phyloP scores from a whole-genome alignment of 768 basidiomycete genomes.

The Kwoniella dejecticola region DNA sequence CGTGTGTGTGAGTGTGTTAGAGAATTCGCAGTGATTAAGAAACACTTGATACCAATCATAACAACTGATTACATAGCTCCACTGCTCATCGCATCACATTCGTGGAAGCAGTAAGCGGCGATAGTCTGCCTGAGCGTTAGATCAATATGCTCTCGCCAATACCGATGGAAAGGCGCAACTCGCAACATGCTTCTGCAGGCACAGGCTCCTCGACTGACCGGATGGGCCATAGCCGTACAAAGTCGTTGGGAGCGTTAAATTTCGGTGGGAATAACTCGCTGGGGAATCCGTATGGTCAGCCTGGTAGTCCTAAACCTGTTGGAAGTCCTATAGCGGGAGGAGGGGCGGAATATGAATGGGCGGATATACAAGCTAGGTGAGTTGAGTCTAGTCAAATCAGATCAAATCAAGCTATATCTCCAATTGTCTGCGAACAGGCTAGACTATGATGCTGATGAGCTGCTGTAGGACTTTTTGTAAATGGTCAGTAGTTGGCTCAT shows the following conservation, averaged over 20 bases:
- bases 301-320: background rate
- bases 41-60: no score
- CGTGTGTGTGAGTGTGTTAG: no score
- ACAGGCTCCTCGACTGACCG: constrained; percentile 5
- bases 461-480: constrained; percentile 50
- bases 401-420: no score
- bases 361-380: constrained; percentile 31
- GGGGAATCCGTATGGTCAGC: background rate
- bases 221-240: constrained; percentile 20
- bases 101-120: no score
- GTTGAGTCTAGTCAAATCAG: no score
- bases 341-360: constrained; percentile 18
- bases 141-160: constrained; percentile 18
- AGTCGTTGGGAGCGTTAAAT: constrained; percentile 15
- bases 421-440: no score
- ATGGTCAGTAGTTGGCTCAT: constrained; percentile 35
- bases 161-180: constrained; percentile 17
- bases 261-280: constrained; percentile 1
- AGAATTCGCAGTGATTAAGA: no score
- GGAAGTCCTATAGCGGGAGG: constrained; percentile 1
- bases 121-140: background rate
- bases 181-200: constrained; percentile 12
- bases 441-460: constrained; percentile 10
- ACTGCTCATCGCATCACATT: background rate
- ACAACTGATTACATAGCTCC: no score